Percentiles rank a stretch among this genome's conserved stretches.
Evolutionary conservation across 2,329 filamentous ascomycete genomes (phyloP).

Genomic region (Waltergamsia citrina): DNA sequence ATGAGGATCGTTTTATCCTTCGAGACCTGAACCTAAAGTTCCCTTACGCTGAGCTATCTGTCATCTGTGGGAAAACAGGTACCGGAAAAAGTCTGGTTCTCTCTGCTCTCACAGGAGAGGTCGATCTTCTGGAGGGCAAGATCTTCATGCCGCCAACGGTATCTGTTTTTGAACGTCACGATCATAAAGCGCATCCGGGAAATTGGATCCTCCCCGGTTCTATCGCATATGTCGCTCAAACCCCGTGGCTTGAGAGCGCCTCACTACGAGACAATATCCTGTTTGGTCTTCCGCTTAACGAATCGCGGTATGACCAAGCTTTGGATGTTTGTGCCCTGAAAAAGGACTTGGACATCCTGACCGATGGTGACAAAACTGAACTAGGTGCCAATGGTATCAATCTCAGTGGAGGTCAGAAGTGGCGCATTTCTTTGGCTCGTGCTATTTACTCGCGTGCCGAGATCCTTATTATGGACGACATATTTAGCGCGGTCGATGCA

Average conservation of each 20-base stretch:
- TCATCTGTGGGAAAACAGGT: constrained; percentile 70
- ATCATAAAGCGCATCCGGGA: constrained; percentile 48
- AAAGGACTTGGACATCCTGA: constrained; percentile 68
- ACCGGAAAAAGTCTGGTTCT: constrained; percentile 70
- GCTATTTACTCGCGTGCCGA: constrained; percentile 72
- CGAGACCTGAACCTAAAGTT: constrained; percentile 57
- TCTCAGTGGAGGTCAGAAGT: constrained; percentile 74
- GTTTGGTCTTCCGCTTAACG: constrained; percentile 63
- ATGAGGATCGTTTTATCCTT: constrained; percentile 54
- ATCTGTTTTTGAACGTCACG: constrained; percentile 43
- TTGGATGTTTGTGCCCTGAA: constrained; percentile 63
- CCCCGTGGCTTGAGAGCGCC: constrained; percentile 79
- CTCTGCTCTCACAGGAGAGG: constrained; percentile 65
- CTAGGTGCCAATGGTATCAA: constrained; percentile 82
- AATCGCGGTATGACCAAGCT: constrained; percentile 61
- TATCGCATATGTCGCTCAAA: constrained; percentile 69
- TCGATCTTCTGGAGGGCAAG: constrained; percentile 55
- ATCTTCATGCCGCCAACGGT: constrained; percentile 46
- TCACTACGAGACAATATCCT: constrained; percentile 71
- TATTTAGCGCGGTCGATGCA: constrained; percentile 75
- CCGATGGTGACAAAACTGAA: constrained; percentile 70
- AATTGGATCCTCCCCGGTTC: constrained; percentile 64
- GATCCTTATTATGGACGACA: constrained; percentile 71
- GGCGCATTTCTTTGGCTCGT: constrained; percentile 71
- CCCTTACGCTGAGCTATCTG: constrained; percentile 57